A percentile compares a stretch with the other conserved stretches of the same genome.
These are phyloP conservation scores for Malbranchea cinnamomea DNA, from an alignment of 2,329 filamentous ascomycete genomes.

Conservation along the genomic window DNA sequence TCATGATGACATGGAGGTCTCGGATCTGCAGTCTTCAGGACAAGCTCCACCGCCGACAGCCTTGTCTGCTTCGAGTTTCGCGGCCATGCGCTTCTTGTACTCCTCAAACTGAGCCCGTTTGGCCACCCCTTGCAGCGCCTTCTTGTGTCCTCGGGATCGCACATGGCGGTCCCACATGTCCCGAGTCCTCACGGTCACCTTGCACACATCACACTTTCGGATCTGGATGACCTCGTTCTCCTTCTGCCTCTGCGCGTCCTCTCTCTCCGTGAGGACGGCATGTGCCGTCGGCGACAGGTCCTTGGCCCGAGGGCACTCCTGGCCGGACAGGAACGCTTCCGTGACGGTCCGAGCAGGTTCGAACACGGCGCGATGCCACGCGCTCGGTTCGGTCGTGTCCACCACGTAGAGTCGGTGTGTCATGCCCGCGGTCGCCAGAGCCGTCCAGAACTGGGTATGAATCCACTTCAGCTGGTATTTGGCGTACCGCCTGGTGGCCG, in stretches of 20 bases:
- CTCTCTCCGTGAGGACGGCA: slow-evolving; percentile 42
- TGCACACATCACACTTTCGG: slow-evolving; percentile 53
- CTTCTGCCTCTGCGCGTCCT: slow-evolving; percentile 29
- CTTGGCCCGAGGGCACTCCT: slow-evolving; percentile 38
- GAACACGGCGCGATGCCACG: slow-evolving; percentile 51
- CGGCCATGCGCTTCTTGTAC: too few species aligned
- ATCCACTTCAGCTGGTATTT: slow-evolving; percentile 80
- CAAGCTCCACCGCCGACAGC: too few species aligned
- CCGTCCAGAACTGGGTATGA: slow-evolving; percentile 60
- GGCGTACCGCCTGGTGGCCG: slow-evolving; percentile 76
- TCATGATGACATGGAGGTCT: too few species aligned
- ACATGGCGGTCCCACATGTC: slow-evolving; percentile 39
- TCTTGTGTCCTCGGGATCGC: slow-evolving; percentile 42
- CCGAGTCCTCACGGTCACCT: slow-evolving; percentile 32
- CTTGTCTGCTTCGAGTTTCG: too few species aligned
- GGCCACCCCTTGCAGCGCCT: too few species aligned
- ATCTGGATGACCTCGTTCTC: slow-evolving; percentile 37
- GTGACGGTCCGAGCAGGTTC: slow-evolving; percentile 49
- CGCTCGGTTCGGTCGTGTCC: slow-evolving; percentile 55
- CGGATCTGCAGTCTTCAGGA: too few species aligned
- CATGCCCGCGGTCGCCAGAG: slow-evolving; percentile 41
- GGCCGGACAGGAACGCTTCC: slow-evolving; percentile 44
- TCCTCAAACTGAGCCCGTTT: too few species aligned
- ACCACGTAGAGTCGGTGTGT: slow-evolving; percentile 56
- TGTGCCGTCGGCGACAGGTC: slow-evolving; percentile 44